Evolutionary conservation across 352 stramenopile genomes (phyloP).

Genomic region (Phytophthora constricta): DNA sequence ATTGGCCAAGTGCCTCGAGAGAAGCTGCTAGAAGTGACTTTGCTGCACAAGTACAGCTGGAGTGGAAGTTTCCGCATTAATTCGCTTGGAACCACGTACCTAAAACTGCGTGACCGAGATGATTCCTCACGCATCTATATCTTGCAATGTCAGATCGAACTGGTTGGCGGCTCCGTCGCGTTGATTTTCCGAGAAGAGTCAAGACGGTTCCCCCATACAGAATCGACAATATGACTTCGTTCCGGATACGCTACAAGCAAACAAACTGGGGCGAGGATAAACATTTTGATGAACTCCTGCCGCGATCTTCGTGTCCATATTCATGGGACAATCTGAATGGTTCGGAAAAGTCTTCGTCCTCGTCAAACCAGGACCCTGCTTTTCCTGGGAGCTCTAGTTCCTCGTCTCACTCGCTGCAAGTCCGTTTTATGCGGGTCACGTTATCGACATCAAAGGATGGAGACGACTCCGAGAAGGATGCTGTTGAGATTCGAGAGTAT

Average conservation of each 20-base stretch:
- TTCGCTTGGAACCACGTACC: slow-evolving; percentile 85
- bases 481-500: slow-evolving; percentile 88
- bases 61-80: slow-evolving; percentile 89
- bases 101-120: slow-evolving; percentile 82
- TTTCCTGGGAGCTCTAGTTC: slow-evolving; percentile 66
- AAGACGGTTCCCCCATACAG: slow-evolving; percentile 86
- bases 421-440: slow-evolving; percentile 90
- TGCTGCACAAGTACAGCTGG: slow-evolving; percentile 85
- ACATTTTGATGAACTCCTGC: slow-evolving; percentile 79
- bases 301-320: slow-evolving; percentile 80
- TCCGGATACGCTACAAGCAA: slow-evolving; percentile 89
- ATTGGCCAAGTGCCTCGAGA: slow-evolving; percentile 83
- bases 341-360: slow-evolving; percentile 55
- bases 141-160: slow-evolving; percentile 87
- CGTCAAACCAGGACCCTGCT: slow-evolving; percentile 68
- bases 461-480: slow-evolving; percentile 73
- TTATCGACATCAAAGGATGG: slow-evolving; percentile 64
- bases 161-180: slow-evolving; percentile 86
- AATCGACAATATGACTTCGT: slow-evolving; percentile 93
- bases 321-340: slow-evolving; percentile 87
- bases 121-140: slow-evolving; percentile 86
- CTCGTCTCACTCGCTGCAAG: slow-evolving; percentile 72
- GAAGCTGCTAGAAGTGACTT: slow-evolving; percentile 86
- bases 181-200: slow-evolving; percentile 88
- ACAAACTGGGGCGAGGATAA: slow-evolving; percentile 73